Base-by-base conservation (phyloP, 73 alveolate genomes). In the Tetrahymena elliotti region DNA sequence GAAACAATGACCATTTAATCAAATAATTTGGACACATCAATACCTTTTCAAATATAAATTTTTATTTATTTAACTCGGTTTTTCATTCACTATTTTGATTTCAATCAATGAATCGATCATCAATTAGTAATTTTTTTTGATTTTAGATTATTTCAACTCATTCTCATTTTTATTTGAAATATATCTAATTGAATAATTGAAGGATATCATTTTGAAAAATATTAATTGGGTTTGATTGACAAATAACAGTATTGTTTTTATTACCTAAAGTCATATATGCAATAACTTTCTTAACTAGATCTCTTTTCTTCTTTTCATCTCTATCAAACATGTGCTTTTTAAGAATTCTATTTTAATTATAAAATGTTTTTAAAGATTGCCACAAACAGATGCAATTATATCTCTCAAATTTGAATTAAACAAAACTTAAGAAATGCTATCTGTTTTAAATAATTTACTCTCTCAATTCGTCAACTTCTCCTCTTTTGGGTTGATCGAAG, bases 261-360 rank as follows among this genome's bases (percentile, higher is more conserved):
- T 16, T 94, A 93, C 99, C 99, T 54, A 98, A 96, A 18, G 99
- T 99, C 99, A 99, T 99, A 83, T 98, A 98, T 38, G 99, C 99
- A 24, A 99, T 98, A 84, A 99, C 99, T 94, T 99, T 96, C 96
- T 99, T 99, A 88, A 99, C 98, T 0, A 97, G 99, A 93, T 99
- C 99, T 95, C 99, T 83, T 83, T 98, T 94, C 97, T 98, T 98
- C 83, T 93, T 97, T 31, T 84, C 94, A 93, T 98, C 99, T 54
- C 97, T 95, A 88, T 99, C 99, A 41, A 97, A 95, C 37, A 96
- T 53, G 84, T 97, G 98, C 95, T 98, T 97, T 93, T 98, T 97
- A 93, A 99, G 97, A 52, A 98, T 96, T 68, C 98, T 98, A 92
- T 93, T 68, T 92, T 24, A 68, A 38, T 41, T 16, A 83, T 27